Percentiles rank a stretch among this genome's conserved stretches.
These are phyloP conservation scores for Alternaria arbusti DNA, from an alignment of 2,329 filamentous ascomycete genomes.

Conservation along the genomic window DNA sequence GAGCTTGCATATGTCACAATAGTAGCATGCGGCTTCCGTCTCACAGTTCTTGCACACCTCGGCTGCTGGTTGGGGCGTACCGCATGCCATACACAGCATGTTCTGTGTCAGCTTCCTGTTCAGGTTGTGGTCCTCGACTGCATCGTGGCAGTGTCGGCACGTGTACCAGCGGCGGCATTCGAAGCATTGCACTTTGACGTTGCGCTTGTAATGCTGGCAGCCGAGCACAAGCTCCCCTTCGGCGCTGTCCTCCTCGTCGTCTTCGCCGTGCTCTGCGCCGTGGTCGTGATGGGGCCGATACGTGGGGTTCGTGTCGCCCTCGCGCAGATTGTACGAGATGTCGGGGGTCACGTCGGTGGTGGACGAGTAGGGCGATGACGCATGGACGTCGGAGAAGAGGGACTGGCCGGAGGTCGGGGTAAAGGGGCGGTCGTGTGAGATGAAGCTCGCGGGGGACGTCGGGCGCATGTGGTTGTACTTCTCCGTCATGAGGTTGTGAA, in stretches of 20 bases:
- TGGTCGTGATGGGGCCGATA: slow-evolving; percentile 31
- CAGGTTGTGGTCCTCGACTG: slow-evolving; percentile 77
- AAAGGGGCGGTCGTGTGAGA: slow-evolving; percentile 47
- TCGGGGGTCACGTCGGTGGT: slow-evolving; percentile 42
- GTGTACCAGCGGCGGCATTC: slow-evolving; percentile 92
- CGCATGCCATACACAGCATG: slow-evolving; percentile 98
- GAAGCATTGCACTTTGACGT: slow-evolving; percentile 93
- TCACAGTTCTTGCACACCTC: slow-evolving; percentile 81
- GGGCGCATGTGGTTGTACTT: slow-evolving; percentile 51
- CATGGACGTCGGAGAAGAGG: slow-evolving; percentile 41
- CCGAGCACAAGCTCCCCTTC: slow-evolving; percentile 64
- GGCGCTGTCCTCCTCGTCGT: slow-evolving; percentile 58
- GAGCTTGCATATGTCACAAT: slow-evolving; percentile 91
- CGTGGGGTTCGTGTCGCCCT: slow-evolving; percentile 41
- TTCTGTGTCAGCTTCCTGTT: slow-evolving; percentile 84
- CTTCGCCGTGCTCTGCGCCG: slow-evolving; percentile 51
- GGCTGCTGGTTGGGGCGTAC: slow-evolving; percentile 79
- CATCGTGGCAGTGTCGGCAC: slow-evolving; percentile 93
- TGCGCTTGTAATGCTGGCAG: slow-evolving; percentile 91
- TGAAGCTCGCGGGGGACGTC: slow-evolving; percentile 47
- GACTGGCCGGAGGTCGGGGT: slow-evolving; percentile 47
- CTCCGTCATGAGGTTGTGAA: slow-evolving; percentile 59
- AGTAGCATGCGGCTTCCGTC: slow-evolving; percentile 82
- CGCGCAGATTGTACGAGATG: slow-evolving; percentile 44
- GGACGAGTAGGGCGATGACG: slow-evolving; percentile 44